phyloP scores from a whole-genome alignment of 306 rosid genomes.

The Comarum palustre region DNA sequence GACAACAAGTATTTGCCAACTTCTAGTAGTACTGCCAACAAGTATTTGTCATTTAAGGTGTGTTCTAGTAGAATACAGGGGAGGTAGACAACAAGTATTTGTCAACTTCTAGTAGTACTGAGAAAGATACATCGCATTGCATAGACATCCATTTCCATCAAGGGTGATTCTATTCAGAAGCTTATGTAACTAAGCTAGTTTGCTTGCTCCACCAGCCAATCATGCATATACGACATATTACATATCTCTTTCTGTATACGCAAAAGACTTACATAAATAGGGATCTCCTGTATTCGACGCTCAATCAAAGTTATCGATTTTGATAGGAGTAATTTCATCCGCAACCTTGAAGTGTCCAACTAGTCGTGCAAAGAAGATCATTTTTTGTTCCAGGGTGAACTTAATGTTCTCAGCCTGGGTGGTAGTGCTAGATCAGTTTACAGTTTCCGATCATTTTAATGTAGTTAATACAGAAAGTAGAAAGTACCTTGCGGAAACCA shows the following conservation, averaged over 20 bases:
- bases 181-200: not conserved
- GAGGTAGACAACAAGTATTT: not conserved
- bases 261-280: not conserved
- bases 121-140: not conserved
- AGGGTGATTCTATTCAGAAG: not conserved
- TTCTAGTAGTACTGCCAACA: not conserved
- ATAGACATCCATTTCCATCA: not conserved
- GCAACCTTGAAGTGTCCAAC: slow-evolving; percentile 77
- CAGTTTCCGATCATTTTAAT: slow-evolving; percentile 12
- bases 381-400: slow-evolving; percentile 91
- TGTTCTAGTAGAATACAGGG: slow-evolving; percentile 5
- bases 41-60: not conserved
- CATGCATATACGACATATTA: not conserved
- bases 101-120: slow-evolving; percentile 4
- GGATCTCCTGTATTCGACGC: slow-evolving; percentile 20
- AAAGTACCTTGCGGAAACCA: slow-evolving; percentile 81
- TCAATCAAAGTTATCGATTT: slow-evolving; percentile 63
- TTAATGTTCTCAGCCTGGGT: slow-evolving; percentile 86
- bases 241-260: not conserved
- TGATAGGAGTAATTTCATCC: slow-evolving; percentile 70
- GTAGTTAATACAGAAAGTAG: not conserved
- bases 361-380: slow-evolving; percentile 90
- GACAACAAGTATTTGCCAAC: not conserved
- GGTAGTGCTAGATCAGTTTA: slow-evolving; percentile 20
- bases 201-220: not conserved